Evolutionary conservation across 1,139 yeast species (phyloP).

Genomic region (Suhomyces panamericanus): DNA sequence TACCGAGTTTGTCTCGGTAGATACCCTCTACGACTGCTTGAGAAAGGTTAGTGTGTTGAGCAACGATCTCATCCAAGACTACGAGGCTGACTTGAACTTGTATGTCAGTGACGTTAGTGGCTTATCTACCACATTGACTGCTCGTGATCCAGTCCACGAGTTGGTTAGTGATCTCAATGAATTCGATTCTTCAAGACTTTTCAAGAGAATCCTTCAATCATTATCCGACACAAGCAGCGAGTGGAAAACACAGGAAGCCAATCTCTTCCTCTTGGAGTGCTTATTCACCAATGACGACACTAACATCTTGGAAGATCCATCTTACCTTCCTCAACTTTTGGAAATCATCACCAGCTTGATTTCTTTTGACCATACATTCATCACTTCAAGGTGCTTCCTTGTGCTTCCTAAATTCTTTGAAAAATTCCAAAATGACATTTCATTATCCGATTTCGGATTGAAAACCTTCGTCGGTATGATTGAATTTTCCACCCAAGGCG

Average conservation of each 20-base stretch:
- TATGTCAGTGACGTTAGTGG: constrained; percentile 77
- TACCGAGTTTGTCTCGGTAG: constrained; percentile 1
- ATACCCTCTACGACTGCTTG: constrained; percentile 1
- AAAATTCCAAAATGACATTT: constrained; percentile 41
- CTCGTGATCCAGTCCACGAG: constrained; percentile 57
- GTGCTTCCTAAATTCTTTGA: constrained; percentile 58
- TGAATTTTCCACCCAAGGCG: constrained; percentile 25
- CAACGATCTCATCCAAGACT: constrained; percentile 25
- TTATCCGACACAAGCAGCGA: constrained; percentile 14
- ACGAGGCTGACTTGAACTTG: constrained; percentile 57
- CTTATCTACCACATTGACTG: constrained; percentile 46
- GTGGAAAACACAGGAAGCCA: constrained; percentile 37
- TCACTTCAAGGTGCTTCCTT: constrained; percentile 48
- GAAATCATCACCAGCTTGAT: constrained; percentile 23
- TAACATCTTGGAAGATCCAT: constrained; percentile 18
- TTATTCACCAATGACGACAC: constrained; percentile 49
- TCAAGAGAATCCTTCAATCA: constrained; percentile 16
- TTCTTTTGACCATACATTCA: constrained; percentile 23
- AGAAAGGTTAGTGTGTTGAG: constrained; percentile 4
- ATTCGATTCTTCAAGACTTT: constrained; percentile 33
- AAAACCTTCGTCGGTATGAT: constrained; percentile 40
- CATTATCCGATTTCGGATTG: constrained; percentile 38
- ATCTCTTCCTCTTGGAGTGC: constrained; percentile 40
- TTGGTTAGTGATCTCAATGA: constrained; percentile 46
- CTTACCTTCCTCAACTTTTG: constrained; percentile 25